phyloP scores from a whole-genome alignment of 2,329 filamentous ascomycete genomes.

The Fusarium globosum region DNA sequence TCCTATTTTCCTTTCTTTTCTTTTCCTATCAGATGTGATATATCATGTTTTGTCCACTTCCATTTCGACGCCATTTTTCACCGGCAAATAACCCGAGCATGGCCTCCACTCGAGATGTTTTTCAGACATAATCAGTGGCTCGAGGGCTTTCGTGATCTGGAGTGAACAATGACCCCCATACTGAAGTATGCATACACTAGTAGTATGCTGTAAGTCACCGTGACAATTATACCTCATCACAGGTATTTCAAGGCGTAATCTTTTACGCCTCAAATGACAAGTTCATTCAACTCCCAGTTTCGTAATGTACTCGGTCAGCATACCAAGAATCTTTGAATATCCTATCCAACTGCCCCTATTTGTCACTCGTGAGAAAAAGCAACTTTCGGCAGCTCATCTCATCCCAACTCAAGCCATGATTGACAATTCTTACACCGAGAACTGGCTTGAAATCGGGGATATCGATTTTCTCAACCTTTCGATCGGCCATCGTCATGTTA shows the following conservation, averaged over 20 bases:
- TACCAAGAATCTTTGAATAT: not conserved
- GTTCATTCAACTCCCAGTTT: not conserved
- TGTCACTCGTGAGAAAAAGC: slow-evolving; percentile 14
- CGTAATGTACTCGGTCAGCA: not conserved
- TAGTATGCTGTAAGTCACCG: not conserved
- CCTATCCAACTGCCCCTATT: not conserved
- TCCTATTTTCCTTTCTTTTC: not conserved
- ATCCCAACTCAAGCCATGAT: not conserved
- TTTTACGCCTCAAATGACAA: not conserved
- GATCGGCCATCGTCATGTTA: slow-evolving; percentile 3
- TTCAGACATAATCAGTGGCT: slow-evolving; percentile 5
- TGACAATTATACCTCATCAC: not conserved
- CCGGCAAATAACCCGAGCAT: slow-evolving; percentile 12
- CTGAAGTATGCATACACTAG: not conserved
- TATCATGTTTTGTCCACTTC: slow-evolving; percentile 19
- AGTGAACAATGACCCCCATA: not conserved
- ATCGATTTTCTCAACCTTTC: not conserved
- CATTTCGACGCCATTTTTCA: slow-evolving; percentile 1
- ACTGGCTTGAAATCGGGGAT: not conserved
- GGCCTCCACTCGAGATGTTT: slow-evolving; percentile 11
- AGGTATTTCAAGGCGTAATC: not conserved
- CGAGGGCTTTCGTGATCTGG: not conserved
- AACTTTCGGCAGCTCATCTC: slow-evolving; percentile 15
- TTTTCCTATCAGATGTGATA: slow-evolving; percentile 25
- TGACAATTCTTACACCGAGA: slow-evolving; percentile 7